Conservation (phyloP, 306 rosid genomes). For the Cucumis melo region DNA sequence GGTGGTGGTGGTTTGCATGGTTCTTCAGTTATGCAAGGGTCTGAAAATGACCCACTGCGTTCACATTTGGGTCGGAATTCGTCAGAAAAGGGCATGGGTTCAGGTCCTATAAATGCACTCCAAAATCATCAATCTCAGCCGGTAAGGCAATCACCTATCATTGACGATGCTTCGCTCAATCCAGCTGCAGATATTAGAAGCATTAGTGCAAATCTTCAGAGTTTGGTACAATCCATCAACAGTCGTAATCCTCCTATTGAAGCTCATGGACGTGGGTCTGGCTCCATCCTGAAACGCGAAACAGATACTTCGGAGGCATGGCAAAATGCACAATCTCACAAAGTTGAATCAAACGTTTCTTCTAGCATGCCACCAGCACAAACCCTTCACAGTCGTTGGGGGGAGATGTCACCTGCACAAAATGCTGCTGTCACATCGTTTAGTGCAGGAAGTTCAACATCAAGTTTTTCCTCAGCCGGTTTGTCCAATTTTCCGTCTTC, state of each 20-base stretch:
- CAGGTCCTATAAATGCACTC: slow-evolving; percentile 20
- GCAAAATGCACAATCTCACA: slow-evolving; percentile 36
- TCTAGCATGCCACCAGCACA: slow-evolving; percentile 32
- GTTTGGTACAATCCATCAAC: slow-evolving; percentile 31
- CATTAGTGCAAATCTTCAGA: slow-evolving; percentile 49
- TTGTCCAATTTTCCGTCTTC: slow-evolving; percentile 33
- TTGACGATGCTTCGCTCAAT: slow-evolving; percentile 15
- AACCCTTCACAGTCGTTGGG: slow-evolving; percentile 51
- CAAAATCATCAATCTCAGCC: slow-evolving; percentile 42
- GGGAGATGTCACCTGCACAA: slow-evolving; percentile 38
- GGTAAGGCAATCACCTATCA: slow-evolving; percentile 18
- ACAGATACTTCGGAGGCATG: slow-evolving; percentile 21
- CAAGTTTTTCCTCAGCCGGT: slow-evolving; percentile 28
- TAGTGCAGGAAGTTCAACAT: slow-evolving; percentile 39
- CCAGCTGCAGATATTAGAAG: slow-evolving; percentile 36
- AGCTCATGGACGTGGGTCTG: slow-evolving; percentile 52
- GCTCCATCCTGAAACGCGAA: slow-evolving; percentile 33
- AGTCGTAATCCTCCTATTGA: slow-evolving; percentile 29
- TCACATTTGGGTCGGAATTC: slow-evolving; percentile 22
- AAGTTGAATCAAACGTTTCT: slow-evolving; percentile 39
- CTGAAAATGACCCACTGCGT: slow-evolving; percentile 23
- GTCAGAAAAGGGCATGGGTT: slow-evolving; percentile 13
- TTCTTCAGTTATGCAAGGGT: slow-evolving; percentile 16
- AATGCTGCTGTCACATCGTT: slow-evolving; percentile 20
- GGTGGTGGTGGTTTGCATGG: slow-evolving; percentile 33